Percentiles rank a stretch among this genome's conserved stretches.
Conservation (phyloP, 352 stramenopile genomes). For the Phytophthora capsici region DNA sequence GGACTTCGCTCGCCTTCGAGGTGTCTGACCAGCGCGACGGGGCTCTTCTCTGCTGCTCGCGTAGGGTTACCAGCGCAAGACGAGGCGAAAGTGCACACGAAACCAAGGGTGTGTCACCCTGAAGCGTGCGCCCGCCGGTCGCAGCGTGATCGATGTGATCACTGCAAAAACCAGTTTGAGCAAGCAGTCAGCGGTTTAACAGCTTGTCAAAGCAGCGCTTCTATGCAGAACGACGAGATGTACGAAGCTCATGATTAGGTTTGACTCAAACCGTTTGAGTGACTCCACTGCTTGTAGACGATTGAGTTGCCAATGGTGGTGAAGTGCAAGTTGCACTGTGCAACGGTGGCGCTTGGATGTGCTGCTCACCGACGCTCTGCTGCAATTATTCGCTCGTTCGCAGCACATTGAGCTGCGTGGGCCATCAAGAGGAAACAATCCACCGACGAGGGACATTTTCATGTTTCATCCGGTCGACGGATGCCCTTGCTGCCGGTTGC, state of each 20-base stretch:
- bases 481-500: slow-evolving; percentile 2
- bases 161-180: slow-evolving; percentile 3
- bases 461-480: slow-evolving; percentile 26
- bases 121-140: not conserved
- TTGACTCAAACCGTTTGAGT: too few relatives aligned
- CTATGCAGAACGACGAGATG: slow-evolving; percentile 9
- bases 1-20: slow-evolving; percentile 1
- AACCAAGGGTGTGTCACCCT: slow-evolving; percentile 16
- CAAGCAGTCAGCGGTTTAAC: slow-evolving; percentile 20
- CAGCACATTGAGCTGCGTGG: too few relatives aligned
- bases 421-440: slow-evolving; percentile 22
- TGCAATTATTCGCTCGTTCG: too few relatives aligned
- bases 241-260: not conserved
- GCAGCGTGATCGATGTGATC: slow-evolving; percentile 18
- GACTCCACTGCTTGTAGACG: not conserved
- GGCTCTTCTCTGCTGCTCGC: slow-evolving; percentile 23
- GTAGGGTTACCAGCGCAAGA: slow-evolving; percentile 28
- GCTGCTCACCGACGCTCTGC: not conserved
- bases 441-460: slow-evolving; percentile 23
- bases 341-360: not conserved
- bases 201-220: not conserved
- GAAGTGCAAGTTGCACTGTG: too few relatives aligned
- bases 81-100: slow-evolving; percentile 25
- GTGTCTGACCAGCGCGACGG: slow-evolving; percentile 18
- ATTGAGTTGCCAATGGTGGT: slow-evolving; percentile 1